Base-by-base conservation (phyloP, 1,139 yeast genomes). In the Geotrichum siamense region DNA sequence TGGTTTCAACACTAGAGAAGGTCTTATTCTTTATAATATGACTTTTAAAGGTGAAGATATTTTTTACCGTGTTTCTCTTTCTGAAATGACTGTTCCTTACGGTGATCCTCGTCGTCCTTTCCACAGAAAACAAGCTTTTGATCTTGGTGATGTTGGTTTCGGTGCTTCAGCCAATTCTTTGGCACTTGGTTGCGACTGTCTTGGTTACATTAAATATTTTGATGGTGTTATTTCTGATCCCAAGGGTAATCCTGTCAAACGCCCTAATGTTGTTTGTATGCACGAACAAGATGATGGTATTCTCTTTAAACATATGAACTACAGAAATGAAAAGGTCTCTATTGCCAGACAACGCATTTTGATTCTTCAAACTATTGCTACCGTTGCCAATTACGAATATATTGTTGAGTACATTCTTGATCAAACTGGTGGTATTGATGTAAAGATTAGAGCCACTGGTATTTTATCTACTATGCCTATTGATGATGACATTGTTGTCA, bases 11-110 rank as follows among this genome's bases (percentile, higher is more conserved):
- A 78, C 76, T 43, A 80, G 95, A 70, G 94, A 85, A 68, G 95
- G 94, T 54, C 74, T 82, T 55, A 91, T 81, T 33, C 59, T 84
- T 40, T 82, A 83, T 61, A 87, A 84, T 55, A 79, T 79, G 45
- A 70, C 71, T 58, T 84, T 82, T 68, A 83, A 83, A 63, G 94
- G 93, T 47, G 79, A 94, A 67, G 82, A 82, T 48, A 68, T 78
- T 35, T 79, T 84, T 63, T 83, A 84, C 72, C 76, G 94, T 66
- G 65, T 83, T 45, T 75, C 93, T 1, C 70, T 83, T 54, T 77
- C 85, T 39, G 95, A 85, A 67, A 85, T 85, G 95, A 82, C 93
- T 29, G 95, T 85, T 51, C 95, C 95, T 28, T 85, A 85, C 60
- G 93, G 89, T 58, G 94, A 83, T 61, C 91, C 93, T 56, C 76